Conservation (phyloP, 2,329 filamentous ascomycete species). For the Diaporthe australafricana region DNA sequence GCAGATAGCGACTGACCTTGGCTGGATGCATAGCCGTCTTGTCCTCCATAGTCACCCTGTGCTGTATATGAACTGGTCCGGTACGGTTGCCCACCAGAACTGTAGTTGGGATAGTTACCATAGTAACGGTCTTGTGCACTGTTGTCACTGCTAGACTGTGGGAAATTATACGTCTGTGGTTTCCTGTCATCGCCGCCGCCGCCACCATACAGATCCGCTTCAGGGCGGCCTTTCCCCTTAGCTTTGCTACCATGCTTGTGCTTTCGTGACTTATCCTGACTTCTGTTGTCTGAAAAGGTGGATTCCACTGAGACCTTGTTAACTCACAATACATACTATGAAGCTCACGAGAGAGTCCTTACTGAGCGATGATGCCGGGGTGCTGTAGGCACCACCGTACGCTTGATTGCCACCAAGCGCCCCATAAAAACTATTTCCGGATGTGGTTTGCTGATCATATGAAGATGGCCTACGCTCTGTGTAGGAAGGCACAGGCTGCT, state of each 20-base stretch:
- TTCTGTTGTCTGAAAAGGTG: not conserved
- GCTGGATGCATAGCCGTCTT: not conserved
- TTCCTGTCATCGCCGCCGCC: not conserved
- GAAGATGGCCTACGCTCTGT: not conserved
- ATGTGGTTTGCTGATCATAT: not conserved
- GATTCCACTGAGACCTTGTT: not conserved
- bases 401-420: not conserved
- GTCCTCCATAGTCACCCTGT: slow-evolving; percentile 1
- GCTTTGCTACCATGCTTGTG: slow-evolving; percentile 14
- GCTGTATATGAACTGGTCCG: not conserved
- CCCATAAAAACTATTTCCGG: not conserved
- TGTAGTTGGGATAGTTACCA: not conserved
- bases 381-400: not conserved
- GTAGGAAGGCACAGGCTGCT: not conserved
- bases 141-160: not conserved
- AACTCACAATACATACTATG: not conserved
- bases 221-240: slow-evolving; percentile 15
- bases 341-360: not conserved
- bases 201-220: not conserved
- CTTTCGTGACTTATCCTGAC: slow-evolving; percentile 16
- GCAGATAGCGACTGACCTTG: not conserved
- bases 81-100: not conserved
- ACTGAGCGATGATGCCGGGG: not conserved
- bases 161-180: not conserved
- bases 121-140: not conserved